Evolutionary conservation across 257 asterid species (phyloP).

Genomic region (Oldenlandia corymbosa): DNA sequence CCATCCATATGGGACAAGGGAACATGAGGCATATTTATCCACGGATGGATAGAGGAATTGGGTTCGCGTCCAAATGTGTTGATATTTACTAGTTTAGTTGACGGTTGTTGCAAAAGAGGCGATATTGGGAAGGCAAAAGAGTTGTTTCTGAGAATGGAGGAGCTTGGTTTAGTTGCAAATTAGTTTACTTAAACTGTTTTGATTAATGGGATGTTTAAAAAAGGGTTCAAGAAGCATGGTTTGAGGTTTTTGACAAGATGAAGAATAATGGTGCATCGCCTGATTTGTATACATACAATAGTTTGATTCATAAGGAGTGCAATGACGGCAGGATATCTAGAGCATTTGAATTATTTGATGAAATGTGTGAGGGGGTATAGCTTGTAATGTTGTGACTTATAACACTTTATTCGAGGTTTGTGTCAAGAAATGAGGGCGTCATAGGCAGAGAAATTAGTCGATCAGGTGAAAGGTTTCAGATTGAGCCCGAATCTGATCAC

Average conservation of each 20-base stretch:
- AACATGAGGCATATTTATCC: too few species aligned
- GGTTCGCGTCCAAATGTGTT: constrained; percentile 62
- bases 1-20: too few species aligned
- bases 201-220: constrained; percentile 55
- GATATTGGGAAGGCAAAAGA: constrained; percentile 45
- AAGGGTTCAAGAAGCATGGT: constrained; percentile 46
- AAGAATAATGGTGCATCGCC: constrained; percentile 51
- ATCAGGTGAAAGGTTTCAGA: constrained; percentile 50
- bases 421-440: constrained; percentile 35
- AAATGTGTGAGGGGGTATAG: constrained; percentile 54
- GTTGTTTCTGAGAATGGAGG: constrained; percentile 43
- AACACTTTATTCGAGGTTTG: constrained; percentile 64
- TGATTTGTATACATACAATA: constrained; percentile 49
- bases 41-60: constrained; percentile 27
- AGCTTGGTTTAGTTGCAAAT: constrained; percentile 52
- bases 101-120: constrained; percentile 58
- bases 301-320: constrained; percentile 46
- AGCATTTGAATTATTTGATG: constrained; percentile 47
- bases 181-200: constrained; percentile 59
- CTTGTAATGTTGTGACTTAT: constrained; percentile 55
- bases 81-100: constrained; percentile 58
- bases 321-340: constrained; percentile 29
- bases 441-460: constrained; percentile 42
- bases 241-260: constrained; percentile 60
- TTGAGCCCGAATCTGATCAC: constrained; percentile 54